phyloP scores from a whole-genome alignment of 345 rosid genomes.

The Eucalyptus sp. region DNA sequence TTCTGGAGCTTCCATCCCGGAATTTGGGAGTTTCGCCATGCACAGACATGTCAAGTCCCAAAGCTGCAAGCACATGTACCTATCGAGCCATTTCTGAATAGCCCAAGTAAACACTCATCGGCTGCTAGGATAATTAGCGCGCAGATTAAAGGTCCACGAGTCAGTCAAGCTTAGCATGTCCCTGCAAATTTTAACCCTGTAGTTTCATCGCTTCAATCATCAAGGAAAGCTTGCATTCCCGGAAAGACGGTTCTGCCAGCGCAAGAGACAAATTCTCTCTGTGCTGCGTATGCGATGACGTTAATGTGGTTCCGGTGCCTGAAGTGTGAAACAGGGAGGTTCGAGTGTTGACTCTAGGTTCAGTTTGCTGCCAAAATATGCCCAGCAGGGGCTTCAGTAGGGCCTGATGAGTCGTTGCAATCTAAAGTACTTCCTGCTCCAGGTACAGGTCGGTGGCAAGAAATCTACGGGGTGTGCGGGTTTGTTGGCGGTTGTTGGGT shows the following conservation, averaged over 20 bases:
- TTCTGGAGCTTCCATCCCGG: neutral
- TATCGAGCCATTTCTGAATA: neutral
- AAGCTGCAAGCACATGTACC: neutral
- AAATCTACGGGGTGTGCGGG: neutral
- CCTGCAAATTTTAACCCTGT: neutral
- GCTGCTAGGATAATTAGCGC: neutral
- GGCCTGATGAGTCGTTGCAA: neutral
- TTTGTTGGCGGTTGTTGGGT: neutral
- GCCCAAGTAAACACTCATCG: neutral
- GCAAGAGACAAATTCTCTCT: neutral
- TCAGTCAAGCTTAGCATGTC: neutral
- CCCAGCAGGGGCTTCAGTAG: neutral
- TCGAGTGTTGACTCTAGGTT: neutral
- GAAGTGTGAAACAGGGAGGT: neutral
- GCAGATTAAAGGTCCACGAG: neutral
- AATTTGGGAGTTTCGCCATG: neutral
- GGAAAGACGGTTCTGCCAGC: neutral
- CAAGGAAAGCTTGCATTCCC: neutral
- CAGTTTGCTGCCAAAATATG: neutral
- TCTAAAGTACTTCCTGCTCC: neutral
- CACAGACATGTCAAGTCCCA: neutral
- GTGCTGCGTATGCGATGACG: neutral
- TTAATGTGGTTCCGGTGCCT: neutral
- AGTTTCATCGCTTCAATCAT: neutral
- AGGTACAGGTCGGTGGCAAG: neutral